Conservation (phyloP, 2,329 filamentous ascomycete species). For the Alternaria sp. region DNA sequence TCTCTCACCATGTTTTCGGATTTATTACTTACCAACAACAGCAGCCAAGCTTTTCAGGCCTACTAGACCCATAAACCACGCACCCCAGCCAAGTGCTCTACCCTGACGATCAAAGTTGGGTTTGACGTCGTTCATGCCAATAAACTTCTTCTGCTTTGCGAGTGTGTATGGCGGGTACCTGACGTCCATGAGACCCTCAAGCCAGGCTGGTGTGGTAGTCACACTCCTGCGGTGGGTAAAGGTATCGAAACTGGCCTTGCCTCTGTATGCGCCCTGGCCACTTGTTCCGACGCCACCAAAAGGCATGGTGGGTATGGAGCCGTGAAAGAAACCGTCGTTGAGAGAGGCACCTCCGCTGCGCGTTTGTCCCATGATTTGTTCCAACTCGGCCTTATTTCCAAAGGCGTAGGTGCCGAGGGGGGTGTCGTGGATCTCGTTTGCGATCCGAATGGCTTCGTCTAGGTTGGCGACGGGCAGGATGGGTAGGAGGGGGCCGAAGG, state of each 20-base stretch:
- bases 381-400: slow-evolving; percentile 79
- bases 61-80: slow-evolving; percentile 44
- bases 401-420: slow-evolving; percentile 88
- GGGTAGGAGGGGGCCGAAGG: slow-evolving; percentile 91
- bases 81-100: slow-evolving; percentile 42
- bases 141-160: slow-evolving; percentile 63
- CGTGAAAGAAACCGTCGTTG: slow-evolving; percentile 73
- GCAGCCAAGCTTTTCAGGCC: slow-evolving; percentile 44
- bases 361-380: slow-evolving; percentile 65
- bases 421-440: slow-evolving; percentile 82
- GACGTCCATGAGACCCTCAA: slow-evolving; percentile 71
- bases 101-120: slow-evolving; percentile 71
- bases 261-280: slow-evolving; percentile 79
- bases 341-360: slow-evolving; percentile 62
- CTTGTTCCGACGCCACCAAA: slow-evolving; percentile 88
- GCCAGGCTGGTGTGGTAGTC: slow-evolving; percentile 71
- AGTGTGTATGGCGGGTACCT: slow-evolving; percentile 70
- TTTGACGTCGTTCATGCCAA: slow-evolving; percentile 60
- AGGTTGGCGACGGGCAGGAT: slow-evolving; percentile 80
- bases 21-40: slow-evolving; percentile 48
- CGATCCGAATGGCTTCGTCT: slow-evolving; percentile 85
- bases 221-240: slow-evolving; percentile 71
- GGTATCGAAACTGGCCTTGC: slow-evolving; percentile 74
- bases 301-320: slow-evolving; percentile 72
- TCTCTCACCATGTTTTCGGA: not conserved